Percentiles rank a stretch among this genome's conserved stretches.
Evolutionary conservation across 2,329 filamentous ascomycete genomes (phyloP).

Genomic region (Geoglossum cookeanum): DNA sequence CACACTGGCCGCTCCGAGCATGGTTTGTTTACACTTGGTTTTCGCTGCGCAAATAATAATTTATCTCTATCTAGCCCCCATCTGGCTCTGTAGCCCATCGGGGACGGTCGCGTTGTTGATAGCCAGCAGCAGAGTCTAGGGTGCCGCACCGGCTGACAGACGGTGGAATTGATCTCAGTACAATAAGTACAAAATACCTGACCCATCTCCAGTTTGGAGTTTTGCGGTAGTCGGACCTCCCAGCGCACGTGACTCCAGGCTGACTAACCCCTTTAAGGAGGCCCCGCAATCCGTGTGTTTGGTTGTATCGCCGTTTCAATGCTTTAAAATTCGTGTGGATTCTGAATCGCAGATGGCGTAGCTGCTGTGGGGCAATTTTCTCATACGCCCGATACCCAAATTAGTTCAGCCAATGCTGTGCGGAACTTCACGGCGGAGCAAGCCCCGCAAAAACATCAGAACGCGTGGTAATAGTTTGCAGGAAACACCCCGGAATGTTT

Average conservation of each 20-base stretch:
- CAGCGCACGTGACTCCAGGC: neutral
- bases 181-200: neutral
- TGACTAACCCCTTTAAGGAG: too few species aligned
- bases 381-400: too few species aligned
- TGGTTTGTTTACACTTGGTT: neutral
- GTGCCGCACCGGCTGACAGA: neutral
- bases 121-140: neutral
- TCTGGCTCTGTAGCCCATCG: neutral
- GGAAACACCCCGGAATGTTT: too few species aligned
- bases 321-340: too few species aligned
- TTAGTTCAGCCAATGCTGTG: too few species aligned
- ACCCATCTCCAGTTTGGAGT: neutral
- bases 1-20: neutral
- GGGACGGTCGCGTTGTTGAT: neutral
- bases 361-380: too few species aligned
- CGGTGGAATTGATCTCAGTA: neutral
- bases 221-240: neutral
- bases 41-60: neutral
- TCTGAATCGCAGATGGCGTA: too few species aligned
- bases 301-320: too few species aligned
- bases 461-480: too few species aligned
- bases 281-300: too few species aligned
- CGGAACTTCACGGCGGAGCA: too few species aligned
- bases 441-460: too few species aligned
- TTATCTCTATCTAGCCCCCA: neutral